Conservation (phyloP, 2,329 filamentous ascomycete species). For the Trichophyton mentagrophytes region DNA sequence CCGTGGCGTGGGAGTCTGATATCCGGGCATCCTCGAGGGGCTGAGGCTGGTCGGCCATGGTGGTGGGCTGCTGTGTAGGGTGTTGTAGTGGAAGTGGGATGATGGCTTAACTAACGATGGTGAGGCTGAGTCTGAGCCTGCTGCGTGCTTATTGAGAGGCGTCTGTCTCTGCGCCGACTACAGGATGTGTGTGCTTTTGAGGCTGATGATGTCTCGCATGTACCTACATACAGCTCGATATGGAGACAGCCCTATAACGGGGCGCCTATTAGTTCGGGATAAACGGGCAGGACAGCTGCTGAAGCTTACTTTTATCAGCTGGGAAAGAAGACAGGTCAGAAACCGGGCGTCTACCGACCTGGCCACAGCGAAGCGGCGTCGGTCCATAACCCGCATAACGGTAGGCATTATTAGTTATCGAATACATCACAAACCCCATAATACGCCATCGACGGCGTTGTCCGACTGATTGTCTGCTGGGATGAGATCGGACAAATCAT, state of each 20-base stretch:
- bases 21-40: background rate
- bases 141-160: background rate
- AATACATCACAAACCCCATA: background rate
- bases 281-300: no score
- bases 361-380: background rate
- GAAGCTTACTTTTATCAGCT: background rate
- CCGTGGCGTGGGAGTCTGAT: background rate
- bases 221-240: background rate
- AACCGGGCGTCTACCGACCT: background rate
- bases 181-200: background rate
- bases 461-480: background rate
- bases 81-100: background rate
- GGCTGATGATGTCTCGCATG: background rate
- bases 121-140: background rate
- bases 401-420: background rate
- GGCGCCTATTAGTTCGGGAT: background rate
- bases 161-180: background rate
- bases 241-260: background rate
- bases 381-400: no score
- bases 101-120: no score
- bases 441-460: background rate
- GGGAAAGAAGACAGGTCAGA: background rate
- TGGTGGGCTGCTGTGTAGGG: background rate
- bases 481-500: background rate
- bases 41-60: background rate